These are phyloP conservation scores for Boletales sp. DNA, from an alignment of 768 basidiomycete species.

Conservation along the genomic window DNA sequence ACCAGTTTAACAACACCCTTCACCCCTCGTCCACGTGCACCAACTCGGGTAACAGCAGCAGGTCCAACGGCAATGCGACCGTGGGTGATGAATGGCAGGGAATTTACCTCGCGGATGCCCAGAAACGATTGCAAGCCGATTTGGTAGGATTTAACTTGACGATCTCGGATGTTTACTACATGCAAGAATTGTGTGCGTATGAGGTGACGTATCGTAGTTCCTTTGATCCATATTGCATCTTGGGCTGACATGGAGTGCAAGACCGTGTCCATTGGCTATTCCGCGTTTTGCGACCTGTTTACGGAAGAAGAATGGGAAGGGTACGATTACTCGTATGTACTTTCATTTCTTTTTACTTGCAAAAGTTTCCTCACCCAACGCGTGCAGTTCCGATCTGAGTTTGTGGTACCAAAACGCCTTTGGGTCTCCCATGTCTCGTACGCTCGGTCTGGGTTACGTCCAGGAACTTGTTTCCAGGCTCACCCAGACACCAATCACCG, in stretches of 20 bases:
- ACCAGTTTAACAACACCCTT: slow-evolving; percentile 78
- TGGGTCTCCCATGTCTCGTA: slow-evolving; percentile 75
- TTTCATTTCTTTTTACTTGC: not conserved
- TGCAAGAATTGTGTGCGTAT: slow-evolving; percentile 84
- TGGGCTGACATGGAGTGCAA: slow-evolving; percentile 25
- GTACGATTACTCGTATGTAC: slow-evolving; percentile 75
- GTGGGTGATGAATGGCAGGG: slow-evolving; percentile 65
- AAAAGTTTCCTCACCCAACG: not conserved
- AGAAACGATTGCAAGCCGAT: slow-evolving; percentile 52
- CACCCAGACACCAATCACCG: slow-evolving; percentile 66
- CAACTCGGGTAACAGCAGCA: slow-evolving; percentile 49
- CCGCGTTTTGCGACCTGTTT: slow-evolving; percentile 87
- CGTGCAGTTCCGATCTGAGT: slow-evolving; percentile 15
- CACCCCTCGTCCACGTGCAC: slow-evolving; percentile 82
- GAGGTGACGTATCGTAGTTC: slow-evolving; percentile 44
- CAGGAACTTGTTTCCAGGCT: slow-evolving; percentile 83
- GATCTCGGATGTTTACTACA: slow-evolving; percentile 65
- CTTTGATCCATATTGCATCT: not conserved
- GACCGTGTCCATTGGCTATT: slow-evolving; percentile 91
- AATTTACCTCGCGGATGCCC: slow-evolving; percentile 69
- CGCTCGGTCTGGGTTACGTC: slow-evolving; percentile 75
- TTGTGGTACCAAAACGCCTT: slow-evolving; percentile 66
- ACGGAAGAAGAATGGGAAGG: slow-evolving; percentile 92
- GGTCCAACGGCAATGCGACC: slow-evolving; percentile 51
- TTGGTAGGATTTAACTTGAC: slow-evolving; percentile 59